Conservation (phyloP, 441 rosid species). For the Metrosideros polymorpha region DNA sequence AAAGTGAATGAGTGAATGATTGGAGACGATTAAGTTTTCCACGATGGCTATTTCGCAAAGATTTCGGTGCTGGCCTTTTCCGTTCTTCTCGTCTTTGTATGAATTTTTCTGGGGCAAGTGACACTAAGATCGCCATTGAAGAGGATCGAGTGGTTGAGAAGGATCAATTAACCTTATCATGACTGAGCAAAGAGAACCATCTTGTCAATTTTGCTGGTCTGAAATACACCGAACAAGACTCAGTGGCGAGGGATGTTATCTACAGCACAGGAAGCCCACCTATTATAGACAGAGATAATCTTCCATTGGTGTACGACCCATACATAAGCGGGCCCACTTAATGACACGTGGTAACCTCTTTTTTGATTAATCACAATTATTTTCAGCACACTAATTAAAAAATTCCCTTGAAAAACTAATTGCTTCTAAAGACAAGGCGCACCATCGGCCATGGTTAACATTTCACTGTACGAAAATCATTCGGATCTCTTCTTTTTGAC, state of each 20-base stretch:
- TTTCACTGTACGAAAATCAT: not conserved
- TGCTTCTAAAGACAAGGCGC: not conserved
- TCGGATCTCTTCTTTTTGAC: not conserved
- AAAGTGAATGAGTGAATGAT: not conserved
- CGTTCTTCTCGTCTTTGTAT: not conserved
- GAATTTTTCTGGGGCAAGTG: not conserved
- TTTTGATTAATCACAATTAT: not conserved
- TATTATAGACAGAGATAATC: not conserved
- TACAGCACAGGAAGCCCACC: too few relatives aligned
- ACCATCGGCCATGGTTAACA: not conserved
- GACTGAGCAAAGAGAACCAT: not conserved
- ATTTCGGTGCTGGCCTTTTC: not conserved
- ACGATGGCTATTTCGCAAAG: not conserved
- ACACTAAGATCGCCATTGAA: not conserved
- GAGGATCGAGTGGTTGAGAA: not conserved
- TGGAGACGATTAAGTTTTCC: not conserved
- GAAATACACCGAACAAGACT: not conserved
- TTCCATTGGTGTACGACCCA: not conserved
- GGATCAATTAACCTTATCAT: not conserved
- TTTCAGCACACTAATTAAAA: not conserved
- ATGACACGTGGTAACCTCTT: not conserved
- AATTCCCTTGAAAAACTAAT: not conserved
- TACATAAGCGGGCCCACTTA: not conserved
- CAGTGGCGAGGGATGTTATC: too few relatives aligned
- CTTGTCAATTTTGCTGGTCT: not conserved